Evolutionary conservation across 1,284 basidiomycete species (phyloP).

Genomic region (Microbotryum silenes-acaulis): DNA sequence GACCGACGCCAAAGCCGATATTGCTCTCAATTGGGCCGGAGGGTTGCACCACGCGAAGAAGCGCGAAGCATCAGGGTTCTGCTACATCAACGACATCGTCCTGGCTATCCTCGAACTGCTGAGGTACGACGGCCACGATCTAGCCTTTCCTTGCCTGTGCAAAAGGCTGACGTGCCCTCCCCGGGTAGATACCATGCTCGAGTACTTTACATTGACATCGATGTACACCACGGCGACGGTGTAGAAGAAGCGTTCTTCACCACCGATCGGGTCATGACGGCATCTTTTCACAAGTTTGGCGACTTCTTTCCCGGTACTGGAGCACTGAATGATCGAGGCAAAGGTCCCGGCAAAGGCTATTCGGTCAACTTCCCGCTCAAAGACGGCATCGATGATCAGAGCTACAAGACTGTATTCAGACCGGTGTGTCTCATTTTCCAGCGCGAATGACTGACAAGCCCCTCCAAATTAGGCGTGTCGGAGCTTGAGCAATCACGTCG

Average conservation of each 20-base stretch:
- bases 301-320: conserved; percentile 84
- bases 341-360: conserved; percentile 80
- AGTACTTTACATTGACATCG: conserved; percentile 95
- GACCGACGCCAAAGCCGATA: conserved; percentile 73
- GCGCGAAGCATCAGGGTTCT: conserved; percentile 90
- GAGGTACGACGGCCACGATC: conserved; percentile 48
- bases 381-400: conserved; percentile 79
- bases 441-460: not conserved
- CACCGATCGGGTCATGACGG: conserved; percentile 93
- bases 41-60: conserved; percentile 98
- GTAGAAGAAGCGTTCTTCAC: conserved; percentile 99
- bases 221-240: conserved; percentile 96
- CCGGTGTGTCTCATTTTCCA: conserved; percentile 49
- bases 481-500: not conserved
- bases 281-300: conserved; percentile 85
- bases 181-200: conserved; percentile 54
- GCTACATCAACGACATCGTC: conserved; percentile 92
- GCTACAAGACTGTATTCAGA: conserved; percentile 72
- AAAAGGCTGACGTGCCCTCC: not conserved
- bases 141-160: not conserved
- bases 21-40: conserved; percentile 96
- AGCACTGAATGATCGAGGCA: conserved; percentile 62
- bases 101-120: conserved; percentile 81
- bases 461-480: no score
- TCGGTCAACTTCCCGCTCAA: conserved; percentile 88